Conservation (phyloP, 768 basidiomycete genomes). For the Mycena metata region DNA sequence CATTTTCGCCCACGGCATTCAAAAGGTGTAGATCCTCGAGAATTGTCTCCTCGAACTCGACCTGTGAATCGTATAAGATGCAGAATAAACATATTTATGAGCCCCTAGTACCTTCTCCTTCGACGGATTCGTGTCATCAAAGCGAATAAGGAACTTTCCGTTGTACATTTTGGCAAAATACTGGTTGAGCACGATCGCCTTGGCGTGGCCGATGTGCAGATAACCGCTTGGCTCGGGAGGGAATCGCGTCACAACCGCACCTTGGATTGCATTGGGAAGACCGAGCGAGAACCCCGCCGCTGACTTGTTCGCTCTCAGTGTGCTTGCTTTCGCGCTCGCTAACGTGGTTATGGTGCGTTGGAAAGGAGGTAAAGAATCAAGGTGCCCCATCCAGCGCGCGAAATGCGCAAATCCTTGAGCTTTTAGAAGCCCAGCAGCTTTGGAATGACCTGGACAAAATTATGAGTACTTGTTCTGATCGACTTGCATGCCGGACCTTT, state of each 20-base stretch:
- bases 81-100: neutral
- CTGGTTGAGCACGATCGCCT: conserved; percentile 95
- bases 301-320: conserved; percentile 83
- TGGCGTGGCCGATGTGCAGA: conserved; percentile 93
- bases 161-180: conserved; percentile 99
- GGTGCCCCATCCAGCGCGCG: conserved; percentile 83
- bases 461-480: neutral
- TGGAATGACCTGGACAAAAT: conserved; percentile 70
- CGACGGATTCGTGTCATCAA: conserved; percentile 99
- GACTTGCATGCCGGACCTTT: conserved; percentile 78
- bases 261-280: conserved; percentile 85
- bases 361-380: conserved; percentile 83
- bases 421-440: conserved; percentile 86
- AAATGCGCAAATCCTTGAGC: conserved; percentile 88
- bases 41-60: conserved; percentile 97
- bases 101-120: conserved; percentile 88
- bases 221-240: conserved; percentile 99
- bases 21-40: conserved; percentile 90
- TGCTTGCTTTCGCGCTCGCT: conserved; percentile 78
- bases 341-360: conserved; percentile 74
- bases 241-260: conserved; percentile 97
- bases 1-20: conserved; percentile 83
- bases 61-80: conserved; percentile 61
- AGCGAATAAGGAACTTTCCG: conserved; percentile 93
- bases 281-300: conserved; percentile 93